Base-by-base conservation (phyloP, 306 rosid species). In the Cucumis cinereus region DNA sequence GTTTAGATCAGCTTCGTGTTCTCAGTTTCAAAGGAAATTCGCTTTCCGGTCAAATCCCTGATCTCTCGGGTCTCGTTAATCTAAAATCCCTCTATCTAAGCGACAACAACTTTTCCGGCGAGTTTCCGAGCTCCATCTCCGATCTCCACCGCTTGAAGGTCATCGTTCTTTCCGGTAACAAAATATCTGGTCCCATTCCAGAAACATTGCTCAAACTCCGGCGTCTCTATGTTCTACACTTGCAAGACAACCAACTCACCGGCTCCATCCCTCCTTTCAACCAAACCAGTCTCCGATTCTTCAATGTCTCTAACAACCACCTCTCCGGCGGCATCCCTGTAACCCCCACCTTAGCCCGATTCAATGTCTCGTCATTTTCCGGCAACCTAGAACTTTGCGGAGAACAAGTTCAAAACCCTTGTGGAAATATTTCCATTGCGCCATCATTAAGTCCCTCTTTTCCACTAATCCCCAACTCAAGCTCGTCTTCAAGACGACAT, bases 1-100 rank as follows among this genome's bases (percentile, higher is more conserved):
- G 73, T 23, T 79, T 94, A 28, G 99, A 94, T 82, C 97, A 94
- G 64, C 93, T 94, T 73, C 84, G 99, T 49, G 99, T 94, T 15
- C 89, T 94, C 10, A 94, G 99, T 78, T 88, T 94, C 82, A 91
- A 94, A 68, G 86, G 90, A 8, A 94, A 94, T 84, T 86, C 88
- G 2, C 83, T 94, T 56, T 89, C 87, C 19, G 97, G 93, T 23
- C 86, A 76, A 81, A 86, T 94, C 77, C 99, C 99, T 10, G 79
- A 90, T 52, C 88, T 94, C 74, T 89, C 93, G 0, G 80, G 79
- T 40, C 83, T 94, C 16, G 43, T 80, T 81, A 92, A 94, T 75
- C 95, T 94, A 76, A 94, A 94, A 68, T 91, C 97, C 10, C 81
- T 94, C 30, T 94, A 57, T 77, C 86, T 92, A 38, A 94, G 84